Evolutionary conservation across 2,329 filamentous ascomycete species (phyloP).

Genomic region (Sphaerulina vaccinii): DNA sequence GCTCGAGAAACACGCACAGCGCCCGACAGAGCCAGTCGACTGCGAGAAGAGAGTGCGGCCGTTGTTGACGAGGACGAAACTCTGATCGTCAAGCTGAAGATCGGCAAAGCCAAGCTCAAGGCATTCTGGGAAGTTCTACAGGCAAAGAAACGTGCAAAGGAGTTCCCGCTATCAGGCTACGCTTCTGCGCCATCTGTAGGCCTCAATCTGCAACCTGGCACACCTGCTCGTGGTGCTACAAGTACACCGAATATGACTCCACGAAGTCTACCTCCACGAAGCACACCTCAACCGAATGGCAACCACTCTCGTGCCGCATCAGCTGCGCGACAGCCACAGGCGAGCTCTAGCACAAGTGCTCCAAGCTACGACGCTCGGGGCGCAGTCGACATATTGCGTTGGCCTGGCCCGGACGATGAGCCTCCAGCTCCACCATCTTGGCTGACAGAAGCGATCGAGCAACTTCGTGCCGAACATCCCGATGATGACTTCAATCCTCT

Average conservation of each 20-base stretch:
- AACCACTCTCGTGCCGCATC: constrained; percentile 26
- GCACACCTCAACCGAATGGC: constrained; percentile 34
- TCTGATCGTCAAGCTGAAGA: constrained; percentile 71
- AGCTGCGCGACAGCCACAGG: constrained; percentile 15
- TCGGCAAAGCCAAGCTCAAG: constrained; percentile 69
- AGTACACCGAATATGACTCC: constrained; percentile 32
- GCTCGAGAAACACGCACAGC: constrained; percentile 65
- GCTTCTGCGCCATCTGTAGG: constrained; percentile 32
- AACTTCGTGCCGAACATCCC: constrained; percentile 69
- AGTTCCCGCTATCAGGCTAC: constrained; percentile 37
- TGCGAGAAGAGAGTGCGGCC: constrained; percentile 75
- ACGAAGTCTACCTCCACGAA: constrained; percentile 26
- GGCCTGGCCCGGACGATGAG: constrained; percentile 55
- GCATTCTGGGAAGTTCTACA: constrained; percentile 54
- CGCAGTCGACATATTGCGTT: constrained; percentile 64
- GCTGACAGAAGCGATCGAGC: constrained; percentile 72
- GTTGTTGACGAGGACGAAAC: constrained; percentile 64
- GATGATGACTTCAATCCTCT: constrained; percentile 81
- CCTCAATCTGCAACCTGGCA: constrained; percentile 18
- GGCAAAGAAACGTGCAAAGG: constrained; percentile 36
- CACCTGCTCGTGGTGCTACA: constrained; percentile 24
- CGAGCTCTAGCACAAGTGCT: constrained; percentile 11
- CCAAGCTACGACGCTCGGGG: constrained; percentile 47
- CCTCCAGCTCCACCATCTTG: constrained; percentile 84
- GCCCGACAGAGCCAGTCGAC: constrained; percentile 58